Base-by-base conservation (phyloP, 2,329 filamentous ascomycete genomes). In the Aspergillus sp. region DNA sequence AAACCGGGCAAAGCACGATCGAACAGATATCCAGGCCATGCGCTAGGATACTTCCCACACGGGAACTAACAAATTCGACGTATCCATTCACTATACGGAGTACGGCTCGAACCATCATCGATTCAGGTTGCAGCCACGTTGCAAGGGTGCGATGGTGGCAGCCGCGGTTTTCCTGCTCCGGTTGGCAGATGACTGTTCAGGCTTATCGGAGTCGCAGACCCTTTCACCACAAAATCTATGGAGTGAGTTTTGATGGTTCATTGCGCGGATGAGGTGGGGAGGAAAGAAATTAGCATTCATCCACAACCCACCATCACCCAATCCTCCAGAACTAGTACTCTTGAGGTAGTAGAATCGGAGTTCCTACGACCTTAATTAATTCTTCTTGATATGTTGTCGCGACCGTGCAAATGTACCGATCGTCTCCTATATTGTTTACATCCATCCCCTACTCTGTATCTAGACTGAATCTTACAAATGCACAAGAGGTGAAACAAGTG, bases 81-180 rank as follows among this genome's bases (percentile, higher is more conserved):
- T 45, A 55, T 48, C 25, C 40, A 40, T n/a, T 9, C 10, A 40
- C 29, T 13, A 32, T 13, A 6, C 6, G 13, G 7, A 6, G 7
- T 32, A 32, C 34, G 31, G 20, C 19, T 31, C 36, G 17, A 46
- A 53, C 54, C 46, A 41, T 45, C 47, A 46, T 46, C 52, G 46
- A 51, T 43, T 57, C 49, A 52, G 49, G 55, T 54, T 52, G 49
- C 49, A 50, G 49, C 55, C 55, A 52, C 43, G 48, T 54, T 57
- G 45, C 45, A 32, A 44, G 49, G 52, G 52, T 56, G 23, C 45
- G 32, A 47, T 48, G 46, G 46, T 48, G 32, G 38, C 40, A 42
- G 31, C 51, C 42, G 47, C 34, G 16, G 44, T 32, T 47, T 40
- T 50, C 53, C 36, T 47, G 47, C 29, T 54, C 51, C 31, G 32